Evolutionary conservation across 768 basidiomycete genomes (phyloP).

Genomic region (Filobasidium wieringae): DNA sequence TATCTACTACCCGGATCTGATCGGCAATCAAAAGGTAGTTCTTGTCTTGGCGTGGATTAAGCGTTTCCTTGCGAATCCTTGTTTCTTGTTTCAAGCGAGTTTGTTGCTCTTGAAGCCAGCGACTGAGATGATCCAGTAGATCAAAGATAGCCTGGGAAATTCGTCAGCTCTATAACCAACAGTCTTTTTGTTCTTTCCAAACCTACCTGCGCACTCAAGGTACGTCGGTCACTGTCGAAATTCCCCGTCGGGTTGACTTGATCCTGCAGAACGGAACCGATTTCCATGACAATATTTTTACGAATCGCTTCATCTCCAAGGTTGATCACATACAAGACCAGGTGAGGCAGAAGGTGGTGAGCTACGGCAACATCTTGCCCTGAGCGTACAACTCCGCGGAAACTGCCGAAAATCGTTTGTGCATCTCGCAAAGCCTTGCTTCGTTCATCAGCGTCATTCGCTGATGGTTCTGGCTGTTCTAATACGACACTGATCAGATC

Average conservation of each 20-base stretch:
- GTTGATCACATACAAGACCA: slow-evolving; percentile 66
- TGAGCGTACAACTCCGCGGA: slow-evolving; percentile 57
- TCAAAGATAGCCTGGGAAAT: slow-evolving; percentile 67
- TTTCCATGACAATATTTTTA: slow-evolving; percentile 58
- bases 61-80: slow-evolving; percentile 16
- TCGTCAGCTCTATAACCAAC: neutral
- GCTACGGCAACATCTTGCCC: slow-evolving; percentile 93
- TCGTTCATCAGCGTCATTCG: slow-evolving; percentile 41
- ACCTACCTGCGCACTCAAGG: slow-evolving; percentile 85
- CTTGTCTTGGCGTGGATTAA: slow-evolving; percentile 5
- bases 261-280: slow-evolving; percentile 70
- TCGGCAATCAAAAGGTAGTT: slow-evolving; percentile 29
- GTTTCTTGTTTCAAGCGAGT: slow-evolving; percentile 55
- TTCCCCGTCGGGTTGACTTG: slow-evolving; percentile 57
- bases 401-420: slow-evolving; percentile 60
- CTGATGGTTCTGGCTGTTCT: slow-evolving; percentile 20
- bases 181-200: neutral
- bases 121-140: slow-evolving; percentile 86
- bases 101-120: slow-evolving; percentile 67
- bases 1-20: slow-evolving; percentile 62
- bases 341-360: slow-evolving; percentile 76
- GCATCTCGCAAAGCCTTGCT: slow-evolving; percentile 40
- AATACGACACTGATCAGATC: slow-evolving; percentile 54
- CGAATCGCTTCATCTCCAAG: slow-evolving; percentile 52
- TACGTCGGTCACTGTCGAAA: slow-evolving; percentile 62